Conservation (phyloP, 257 asterid genomes). For the Cinchona pubescens region DNA sequence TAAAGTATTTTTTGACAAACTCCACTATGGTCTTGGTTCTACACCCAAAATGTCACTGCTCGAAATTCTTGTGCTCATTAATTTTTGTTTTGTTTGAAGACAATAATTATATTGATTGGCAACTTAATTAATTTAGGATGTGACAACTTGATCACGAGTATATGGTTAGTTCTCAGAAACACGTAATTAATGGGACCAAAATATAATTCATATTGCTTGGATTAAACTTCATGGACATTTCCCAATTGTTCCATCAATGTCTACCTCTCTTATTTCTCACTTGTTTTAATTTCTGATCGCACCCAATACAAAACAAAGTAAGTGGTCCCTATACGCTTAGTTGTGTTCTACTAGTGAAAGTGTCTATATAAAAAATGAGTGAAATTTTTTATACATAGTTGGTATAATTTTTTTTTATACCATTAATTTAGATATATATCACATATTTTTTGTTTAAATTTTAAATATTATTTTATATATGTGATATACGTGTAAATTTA, state of each 20-base stretch:
- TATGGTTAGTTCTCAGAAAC: background rate
- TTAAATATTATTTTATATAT: too few species aligned
- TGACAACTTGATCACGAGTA: background rate
- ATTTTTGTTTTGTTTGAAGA: background rate
- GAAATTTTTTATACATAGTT: too few species aligned
- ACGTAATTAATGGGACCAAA: background rate
- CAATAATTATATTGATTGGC: background rate
- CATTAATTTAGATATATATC: too few species aligned
- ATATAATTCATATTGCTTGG: constrained; percentile 2
- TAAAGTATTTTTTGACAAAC: too few species aligned
- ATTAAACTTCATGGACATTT: background rate
- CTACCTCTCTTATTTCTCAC: constrained; percentile 10
- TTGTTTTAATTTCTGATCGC: background rate
- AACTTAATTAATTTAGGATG: background rate
- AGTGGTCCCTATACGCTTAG: constrained; percentile 8
- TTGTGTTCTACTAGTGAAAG: constrained; percentile 3
- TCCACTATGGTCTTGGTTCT: too few species aligned
- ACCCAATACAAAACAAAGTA: background rate
- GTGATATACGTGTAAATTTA: too few species aligned
- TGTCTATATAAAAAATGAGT: background rate
- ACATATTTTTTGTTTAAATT: too few species aligned
- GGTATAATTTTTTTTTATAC: too few species aligned
- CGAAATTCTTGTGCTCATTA: background rate
- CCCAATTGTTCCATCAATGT: constrained; percentile 12
- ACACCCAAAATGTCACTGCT: background rate